Base-by-base conservation (phyloP, 148 eudicot species). In the Rhododendron henanense region DNA sequence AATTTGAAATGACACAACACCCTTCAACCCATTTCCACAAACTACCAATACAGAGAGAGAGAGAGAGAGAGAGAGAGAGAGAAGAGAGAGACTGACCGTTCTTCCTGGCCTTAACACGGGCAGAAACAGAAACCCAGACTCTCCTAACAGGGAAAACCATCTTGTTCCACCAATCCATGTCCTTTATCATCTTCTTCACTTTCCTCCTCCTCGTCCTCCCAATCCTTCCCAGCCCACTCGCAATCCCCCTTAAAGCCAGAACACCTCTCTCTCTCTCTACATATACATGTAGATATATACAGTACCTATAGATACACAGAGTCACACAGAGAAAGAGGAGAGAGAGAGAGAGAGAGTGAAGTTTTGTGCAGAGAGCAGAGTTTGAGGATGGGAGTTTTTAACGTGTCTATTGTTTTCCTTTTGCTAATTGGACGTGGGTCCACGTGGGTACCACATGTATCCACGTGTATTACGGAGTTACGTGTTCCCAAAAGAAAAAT, bases 101-200 rank as follows among this genome's bases (percentile, higher is more conserved):
- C 69, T 90, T 86, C 16, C 88, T 88, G 44, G 87, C 61, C 78
- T 86, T 90, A 19, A 88, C 82, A 33, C 88, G 90, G 78, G 88
- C 79, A 51, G 88, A 73, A 78, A 88, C 81, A 48, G 87, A 81
- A 78, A 81, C 33, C 90, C 91, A 90, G 21, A 75, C 87, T 48
- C 87, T 76, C 61, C 88, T 69, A 39, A 88, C 88, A 45, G 91
- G 91, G 51, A 88, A 86, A 3, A 90, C 88, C 87, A 88, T 86
- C 81, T 90, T 90, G 57, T 88, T 81, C 86, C 83, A 86, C 87
- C 87, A 84, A n/a, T 85, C 89, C 92, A 87, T 90, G 74, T 84
- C 91, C 69, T 83, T 87, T 0, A 78, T 71, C 76, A 25, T 82
- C 84, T 74, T 85, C 85, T 74, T 85, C 83, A 84, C 86, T 82